Conservation (phyloP, 2,329 filamentous ascomycete species). For the Venturia aucupariae region DNA sequence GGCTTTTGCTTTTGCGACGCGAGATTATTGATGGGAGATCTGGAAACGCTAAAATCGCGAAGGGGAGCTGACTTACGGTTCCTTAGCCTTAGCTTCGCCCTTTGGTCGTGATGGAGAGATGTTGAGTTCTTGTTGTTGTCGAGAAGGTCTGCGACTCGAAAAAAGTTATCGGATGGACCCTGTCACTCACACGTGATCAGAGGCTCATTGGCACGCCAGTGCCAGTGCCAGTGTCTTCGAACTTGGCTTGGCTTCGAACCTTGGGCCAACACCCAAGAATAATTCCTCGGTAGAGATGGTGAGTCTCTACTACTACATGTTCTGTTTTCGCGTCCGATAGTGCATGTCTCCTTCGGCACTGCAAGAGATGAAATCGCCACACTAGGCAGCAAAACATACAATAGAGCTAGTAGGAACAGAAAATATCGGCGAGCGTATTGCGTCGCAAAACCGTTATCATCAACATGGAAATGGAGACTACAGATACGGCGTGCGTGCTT, state of each 20-base stretch:
- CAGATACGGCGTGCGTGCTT: conserved; percentile 21
- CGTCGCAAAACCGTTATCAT: background rate
- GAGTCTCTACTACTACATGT: too few relatives aligned
- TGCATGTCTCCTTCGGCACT: too few relatives aligned
- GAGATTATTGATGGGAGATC: background rate
- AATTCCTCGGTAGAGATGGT: too few relatives aligned
- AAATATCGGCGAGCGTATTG: background rate
- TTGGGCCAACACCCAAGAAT: too few relatives aligned
- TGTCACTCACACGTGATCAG: background rate
- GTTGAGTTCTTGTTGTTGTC: background rate
- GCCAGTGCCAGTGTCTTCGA: too few relatives aligned
- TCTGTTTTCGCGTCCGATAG: too few relatives aligned
- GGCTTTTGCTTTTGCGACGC: background rate
- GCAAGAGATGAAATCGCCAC: background rate
- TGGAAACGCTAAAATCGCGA: background rate
- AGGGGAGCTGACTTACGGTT: background rate
- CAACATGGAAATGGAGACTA: conserved; percentile 11
- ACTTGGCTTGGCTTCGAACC: too few relatives aligned
- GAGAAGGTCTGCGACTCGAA: background rate
- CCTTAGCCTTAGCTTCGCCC: conserved; percentile 14
- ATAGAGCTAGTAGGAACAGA: background rate
- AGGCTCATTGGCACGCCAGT: too few relatives aligned
- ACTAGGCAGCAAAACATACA: background rate
- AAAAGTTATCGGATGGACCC: background rate
- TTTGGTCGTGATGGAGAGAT: background rate